Evolutionary conservation across 2,329 filamentous ascomycete species (phyloP), one percentile per base, ranked within the genome.

Genomic region (Zymoseptoria crescenta): DNA sequence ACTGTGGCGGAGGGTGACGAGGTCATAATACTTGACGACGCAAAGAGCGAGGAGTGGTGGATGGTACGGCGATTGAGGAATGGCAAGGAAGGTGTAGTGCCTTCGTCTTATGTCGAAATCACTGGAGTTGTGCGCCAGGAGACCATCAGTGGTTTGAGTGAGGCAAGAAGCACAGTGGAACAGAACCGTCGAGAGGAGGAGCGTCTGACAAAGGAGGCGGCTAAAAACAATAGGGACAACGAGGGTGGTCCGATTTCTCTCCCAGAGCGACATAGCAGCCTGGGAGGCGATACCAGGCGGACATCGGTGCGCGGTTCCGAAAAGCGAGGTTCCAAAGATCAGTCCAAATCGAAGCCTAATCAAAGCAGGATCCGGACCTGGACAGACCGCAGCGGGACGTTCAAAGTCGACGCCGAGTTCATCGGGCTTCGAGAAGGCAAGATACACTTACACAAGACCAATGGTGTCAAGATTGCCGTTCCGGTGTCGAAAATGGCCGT

Each of bases 11-110:
- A 88, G 21, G 94, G 88, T 49, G 94, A 99, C 70, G 93, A 99
- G 70, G 93, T 99, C 49, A 78, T 96, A 50, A 80, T 99, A 56
- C 74, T 97, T 58, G 93, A 99, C 71, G 91, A 96, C 70, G 84
- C 81, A 35, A 94, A 92, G 75, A 96, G 92, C 63, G 91, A 96
- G 60, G 94, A 99, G 72, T 99, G 94, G 94, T 97, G 94, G 93
- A 91, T 94, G 79, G 91, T 99, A 41, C 85, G 89, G 60, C 85
- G 92, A 41, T 71, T 96, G 63, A 95, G 91, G 77, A 97, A 91
- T 72, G 91, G 91, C 67, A 94, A 91, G 71, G 91, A 96, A 76
- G 94, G 94, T 48, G 94, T 99, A 27, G 92, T 99, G 8, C 94
- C 94, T 13, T 94, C 91, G 78, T 96, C 91, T 75, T 99, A 97